phyloP scores from a whole-genome alignment of 441 rosid species.

The Sinapis alba region DNA sequence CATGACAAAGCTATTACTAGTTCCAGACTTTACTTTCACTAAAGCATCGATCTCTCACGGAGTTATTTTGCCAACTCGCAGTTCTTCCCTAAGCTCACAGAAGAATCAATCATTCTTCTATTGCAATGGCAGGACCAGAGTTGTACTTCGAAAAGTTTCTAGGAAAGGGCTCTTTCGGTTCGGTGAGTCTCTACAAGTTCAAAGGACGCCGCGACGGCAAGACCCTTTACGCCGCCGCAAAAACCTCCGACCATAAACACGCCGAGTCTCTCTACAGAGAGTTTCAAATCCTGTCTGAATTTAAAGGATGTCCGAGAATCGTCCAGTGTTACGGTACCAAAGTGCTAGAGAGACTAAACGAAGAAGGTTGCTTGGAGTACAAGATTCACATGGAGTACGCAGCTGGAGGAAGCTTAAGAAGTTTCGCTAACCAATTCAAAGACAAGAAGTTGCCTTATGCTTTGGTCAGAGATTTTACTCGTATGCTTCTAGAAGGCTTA shows the following conservation, averaged over 20 bases:
- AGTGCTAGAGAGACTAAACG: slow-evolving; percentile 1
- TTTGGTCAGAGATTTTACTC: background rate
- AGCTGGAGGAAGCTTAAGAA: background rate
- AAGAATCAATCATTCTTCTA: background rate
- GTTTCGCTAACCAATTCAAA: background rate
- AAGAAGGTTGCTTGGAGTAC: background rate
- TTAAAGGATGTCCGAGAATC: slow-evolving; percentile 10
- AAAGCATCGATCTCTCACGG: background rate
- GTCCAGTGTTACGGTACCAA: slow-evolving; percentile 9
- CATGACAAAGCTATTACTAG: background rate
- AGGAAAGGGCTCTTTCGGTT: background rate
- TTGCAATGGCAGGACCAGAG: background rate
- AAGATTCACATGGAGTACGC: slow-evolving; percentile 11
- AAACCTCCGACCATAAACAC: slow-evolving; percentile 3
- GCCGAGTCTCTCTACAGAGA: background rate
- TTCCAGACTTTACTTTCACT: background rate
- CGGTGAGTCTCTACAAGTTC: background rate
- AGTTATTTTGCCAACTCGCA: background rate
- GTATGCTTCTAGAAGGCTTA: background rate
- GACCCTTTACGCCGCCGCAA: background rate
- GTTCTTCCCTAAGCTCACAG: background rate
- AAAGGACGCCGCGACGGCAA: background rate
- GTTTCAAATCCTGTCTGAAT: background rate
- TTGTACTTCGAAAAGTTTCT: slow-evolving; percentile 1
- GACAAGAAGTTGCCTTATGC: background rate